Evolutionary conservation across 2,329 filamentous ascomycete species (phyloP), one percentile per base, ranked within the genome.

Genomic region (Trichoderma aggressivum): DNA sequence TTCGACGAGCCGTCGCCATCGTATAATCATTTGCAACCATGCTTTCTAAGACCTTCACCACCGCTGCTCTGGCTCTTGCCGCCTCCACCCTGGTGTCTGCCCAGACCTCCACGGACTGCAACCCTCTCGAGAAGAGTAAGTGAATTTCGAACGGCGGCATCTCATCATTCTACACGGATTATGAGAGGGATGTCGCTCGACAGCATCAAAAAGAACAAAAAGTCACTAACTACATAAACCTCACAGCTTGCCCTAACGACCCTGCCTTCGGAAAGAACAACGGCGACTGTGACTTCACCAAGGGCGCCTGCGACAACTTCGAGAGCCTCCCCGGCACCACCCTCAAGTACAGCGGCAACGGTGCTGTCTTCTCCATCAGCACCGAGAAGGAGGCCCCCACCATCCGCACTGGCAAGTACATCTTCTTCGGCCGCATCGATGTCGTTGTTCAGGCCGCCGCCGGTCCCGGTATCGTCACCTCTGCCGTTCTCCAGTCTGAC

Each of bases 361-460:
- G 87, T 74, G 87, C 87, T 72, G 80, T 83, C 73, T 89, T 89
- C 82, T 87, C 88, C 76, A 98, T 98, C 82, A 87, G 86, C 43
- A 84, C 88, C 64, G 87, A 89, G 74, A 84, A 79, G 14, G 87
- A 94, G 65, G 89, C 87, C 62, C 91, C 93, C 47, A 93, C 92
- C 39, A 93, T 97, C 81, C 86, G 86, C 77, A 88, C 88, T 70
- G 86, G 90, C 78, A 94, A 94, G 87, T 98, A 97, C 86, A 93
- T 99, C 81, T 98, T 98, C 92, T 98, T 97, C 81, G 96, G 96
- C 73, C 90, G 90, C 78, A 88, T 98, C 76, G 92, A 97, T 69
- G 89, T 94, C 72, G 89, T 88, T 34, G 84, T 97, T 78, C 91
- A 94, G 81, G 91, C 92, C 50, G 91, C 96, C 30, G 87, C 91